These are phyloP conservation scores for Macrocystidia cucumis DNA, from an alignment of 1,284 basidiomycete species.

Conservation along the genomic window DNA sequence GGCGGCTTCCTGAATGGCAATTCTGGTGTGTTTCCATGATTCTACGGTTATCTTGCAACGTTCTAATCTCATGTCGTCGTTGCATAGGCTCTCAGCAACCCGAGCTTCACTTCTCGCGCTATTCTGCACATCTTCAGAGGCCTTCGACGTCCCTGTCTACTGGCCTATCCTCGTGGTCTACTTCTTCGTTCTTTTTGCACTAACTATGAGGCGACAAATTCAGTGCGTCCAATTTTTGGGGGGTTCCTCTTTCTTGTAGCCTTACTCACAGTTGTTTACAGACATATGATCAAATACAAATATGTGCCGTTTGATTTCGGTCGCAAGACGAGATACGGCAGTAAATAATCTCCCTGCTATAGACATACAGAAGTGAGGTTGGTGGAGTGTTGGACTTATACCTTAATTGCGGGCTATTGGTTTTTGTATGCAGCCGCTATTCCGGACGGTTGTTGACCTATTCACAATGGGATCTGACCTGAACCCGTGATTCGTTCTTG, in stretches of 20 bases:
- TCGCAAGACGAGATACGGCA: slow-evolving; percentile 68
- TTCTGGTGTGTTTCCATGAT: slow-evolving; percentile 62
- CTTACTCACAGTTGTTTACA: slow-evolving; percentile 20
- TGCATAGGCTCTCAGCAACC: slow-evolving; percentile 71
- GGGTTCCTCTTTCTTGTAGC: slow-evolving; percentile 1
- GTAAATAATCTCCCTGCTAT: no score
- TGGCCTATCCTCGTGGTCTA: slow-evolving; percentile 97
- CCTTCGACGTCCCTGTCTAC: slow-evolving; percentile 95
- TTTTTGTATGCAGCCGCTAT: no score
- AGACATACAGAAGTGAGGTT: no score
- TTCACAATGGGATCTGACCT: no score
- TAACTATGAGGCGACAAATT: slow-evolving; percentile 92
- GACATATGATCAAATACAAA: slow-evolving; percentile 99
- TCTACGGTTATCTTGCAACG: neutral
- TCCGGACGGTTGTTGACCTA: no score
- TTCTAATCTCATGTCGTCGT: slow-evolving; percentile 33
- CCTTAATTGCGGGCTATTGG: slow-evolving; percentile 13
- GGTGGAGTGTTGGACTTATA: slow-evolving; percentile 15
- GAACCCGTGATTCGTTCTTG: no score
- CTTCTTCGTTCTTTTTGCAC: slow-evolving; percentile 80
- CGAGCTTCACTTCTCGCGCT: slow-evolving; percentile 82
- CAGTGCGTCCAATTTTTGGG: slow-evolving; percentile 53
- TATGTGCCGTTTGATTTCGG: slow-evolving; percentile 91
- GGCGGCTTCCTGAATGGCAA: slow-evolving; percentile 94
- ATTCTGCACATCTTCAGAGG: slow-evolving; percentile 70